A percentile compares a stretch with the other conserved stretches of the same genome.
Evolutionary conservation across 768 basidiomycete genomes (phyloP).

Genomic region (Ramaria rubella): DNA sequence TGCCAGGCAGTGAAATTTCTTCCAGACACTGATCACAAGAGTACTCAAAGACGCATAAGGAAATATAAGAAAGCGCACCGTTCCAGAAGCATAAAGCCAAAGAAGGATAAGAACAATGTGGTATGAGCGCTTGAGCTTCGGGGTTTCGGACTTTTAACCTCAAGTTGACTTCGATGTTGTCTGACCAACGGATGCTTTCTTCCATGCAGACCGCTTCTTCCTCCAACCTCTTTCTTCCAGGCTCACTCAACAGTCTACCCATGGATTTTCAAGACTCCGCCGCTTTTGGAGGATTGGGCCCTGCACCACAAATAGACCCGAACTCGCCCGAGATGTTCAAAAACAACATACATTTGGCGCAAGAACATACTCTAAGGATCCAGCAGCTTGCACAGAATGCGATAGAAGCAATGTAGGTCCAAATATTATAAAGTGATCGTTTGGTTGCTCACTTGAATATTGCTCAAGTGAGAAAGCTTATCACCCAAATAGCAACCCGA

Average conservation of each 20-base stretch:
- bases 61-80: too few relatives aligned
- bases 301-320: slow-evolving; percentile 33
- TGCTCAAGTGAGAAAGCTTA: slow-evolving; percentile 52
- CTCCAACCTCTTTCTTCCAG: neutral
- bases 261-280: slow-evolving; percentile 8
- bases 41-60: too few relatives aligned
- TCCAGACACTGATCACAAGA: too few relatives aligned
- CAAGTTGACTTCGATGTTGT: neutral
- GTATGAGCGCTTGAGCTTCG: neutral
- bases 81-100: too few relatives aligned
- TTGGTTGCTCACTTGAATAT: neutral
- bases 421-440: neutral
- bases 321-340: slow-evolving; percentile 60
- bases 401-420: slow-evolving; percentile 47
- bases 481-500: slow-evolving; percentile 41
- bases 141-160: neutral
- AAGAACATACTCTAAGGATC: slow-evolving; percentile 43
- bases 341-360: slow-evolving; percentile 43
- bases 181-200: neutral
- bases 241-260: neutral
- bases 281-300: neutral
- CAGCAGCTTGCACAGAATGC: slow-evolving; percentile 44
- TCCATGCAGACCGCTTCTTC: neutral
- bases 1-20: too few relatives aligned
- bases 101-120: too few relatives aligned